Evolutionary conservation across 2,329 filamentous ascomycete genomes (phyloP), one percentile per base, ranked within the genome.

Genomic region (Emergomyces orientalis): DNA sequence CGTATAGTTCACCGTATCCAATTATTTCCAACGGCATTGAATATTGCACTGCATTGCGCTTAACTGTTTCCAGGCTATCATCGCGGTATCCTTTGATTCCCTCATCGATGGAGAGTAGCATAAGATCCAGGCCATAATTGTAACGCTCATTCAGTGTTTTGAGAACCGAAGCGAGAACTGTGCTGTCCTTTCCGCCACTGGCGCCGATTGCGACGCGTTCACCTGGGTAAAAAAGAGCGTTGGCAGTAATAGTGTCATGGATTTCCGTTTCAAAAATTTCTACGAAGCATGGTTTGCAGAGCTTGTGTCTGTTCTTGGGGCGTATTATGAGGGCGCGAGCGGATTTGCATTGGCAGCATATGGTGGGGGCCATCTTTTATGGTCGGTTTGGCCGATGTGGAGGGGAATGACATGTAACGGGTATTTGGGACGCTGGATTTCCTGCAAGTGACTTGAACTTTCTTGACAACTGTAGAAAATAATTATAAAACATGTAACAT

Each of bases 11-110:
- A 61, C 88, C 88, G 71, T 99, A 99, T 59, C 93, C 91, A 59
- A 99, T 86, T 62, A 99, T 96, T 69, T 91, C 90, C 58, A 99
- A 79, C 0, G 89, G 86, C 88, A 99, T 95, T 1, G 88, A 86
- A 76, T 97, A 97, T 75, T 97, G 91, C 14, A 84, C 75, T 0
- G 92, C 90, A 75, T 99, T 97, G 64, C 93, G 83, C 81, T 97
- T 97, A 55, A 99, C 94, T 0, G 94, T 97, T 77, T 97, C 92
- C 22, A 99, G 80, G 58, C 90, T 95, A 76, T 99, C 94, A 73
- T 99, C 95, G 65, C 95, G 84, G 72, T 99, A 99, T 7, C 94
- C 94, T 70, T 90, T 94, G 78, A 99, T 99, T 7, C 94, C 94
- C 76, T 99, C 95, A 68, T 99, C 94, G 70, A 99, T 93, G 65